Base-by-base conservation (phyloP, 2,329 filamentous ascomycete species). In the Aspergillus fumigatiaffinis region DNA sequence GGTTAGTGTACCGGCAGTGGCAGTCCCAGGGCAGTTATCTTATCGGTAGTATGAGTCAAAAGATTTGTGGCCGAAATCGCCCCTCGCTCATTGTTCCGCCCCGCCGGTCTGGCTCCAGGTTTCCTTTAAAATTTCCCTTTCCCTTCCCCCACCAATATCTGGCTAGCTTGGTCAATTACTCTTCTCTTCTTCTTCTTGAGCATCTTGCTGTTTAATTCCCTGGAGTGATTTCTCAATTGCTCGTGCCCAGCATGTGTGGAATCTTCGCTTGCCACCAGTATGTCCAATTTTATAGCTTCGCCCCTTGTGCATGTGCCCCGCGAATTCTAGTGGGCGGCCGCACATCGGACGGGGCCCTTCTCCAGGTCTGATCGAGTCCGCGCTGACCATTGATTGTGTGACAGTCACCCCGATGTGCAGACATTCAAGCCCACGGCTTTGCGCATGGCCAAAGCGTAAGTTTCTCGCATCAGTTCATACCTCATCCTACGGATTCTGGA, bases 401-500 rank as follows among this genome's bases (percentile, higher is more conserved):
- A 61, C 58, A 86, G 84, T 71, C 92, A 97, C 75, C 92, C 93
- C 63, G 90, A 97, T 85, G 91, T 97, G 71, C 87, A 90, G 73
- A 92, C 92, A 73, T 97, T 97, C 84, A 97, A 97, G 86, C 89
- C 93, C 52, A 93, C 89, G 62, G 93, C 93, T 72, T 83, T 97
- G 77, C 89, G 89, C 79, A 89, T 97, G 80, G 87, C 92, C 66
- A 97, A 97, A 84, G 89, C 91, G 91, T 96, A 85, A 77, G 90
- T 85, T 51, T 54, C 25, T 48, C 41, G n/a, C 50, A 52, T 41
- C 32, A 50, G 50, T 42, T 23, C 35, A 20, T 47, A 50, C 4
- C n/a, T 47, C 48, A 41, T 52, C 47, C 46, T 44, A 20, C 26
- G 21, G 52, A 58, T 53, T 60, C 58, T 41, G 56, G 44, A 56